phyloP scores from a whole-genome alignment of 2,329 filamentous ascomycete species.

The Talaromyces albobiverticillius region DNA sequence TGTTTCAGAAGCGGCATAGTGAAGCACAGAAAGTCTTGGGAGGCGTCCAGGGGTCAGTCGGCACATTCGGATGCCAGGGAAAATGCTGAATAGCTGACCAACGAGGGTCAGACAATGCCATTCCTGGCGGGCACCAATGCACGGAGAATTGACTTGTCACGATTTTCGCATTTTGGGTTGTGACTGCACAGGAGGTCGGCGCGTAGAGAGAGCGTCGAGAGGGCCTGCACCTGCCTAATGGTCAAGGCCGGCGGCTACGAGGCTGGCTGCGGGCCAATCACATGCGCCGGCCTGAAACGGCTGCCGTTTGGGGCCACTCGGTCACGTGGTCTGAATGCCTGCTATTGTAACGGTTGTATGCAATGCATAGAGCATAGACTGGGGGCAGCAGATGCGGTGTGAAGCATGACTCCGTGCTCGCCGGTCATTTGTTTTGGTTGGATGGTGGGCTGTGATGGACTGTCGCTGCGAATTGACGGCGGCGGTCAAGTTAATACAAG shows the following conservation, averaged over 20 bases:
- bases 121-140: too few relatives aligned
- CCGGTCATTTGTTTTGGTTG: too few relatives aligned
- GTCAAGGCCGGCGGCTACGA: conserved; percentile 4
- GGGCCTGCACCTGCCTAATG: background rate
- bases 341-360: too few relatives aligned
- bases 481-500: too few relatives aligned
- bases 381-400: too few relatives aligned
- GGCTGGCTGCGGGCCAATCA: conserved; percentile 9
- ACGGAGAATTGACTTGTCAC: too few relatives aligned
- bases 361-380: too few relatives aligned
- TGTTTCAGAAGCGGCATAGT: conserved; percentile 13
- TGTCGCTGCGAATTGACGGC: too few relatives aligned
- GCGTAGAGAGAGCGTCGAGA: background rate
- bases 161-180: background rate
- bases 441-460: too few relatives aligned
- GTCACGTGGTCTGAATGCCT: too few relatives aligned
- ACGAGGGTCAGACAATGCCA: background rate
- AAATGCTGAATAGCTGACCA: background rate
- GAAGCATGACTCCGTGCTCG: too few relatives aligned
- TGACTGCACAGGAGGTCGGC: background rate
- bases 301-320: too few relatives aligned
- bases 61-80: background rate
- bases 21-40: conserved; percentile 9
- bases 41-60: background rate
- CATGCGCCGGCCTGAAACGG: background rate